phyloP scores from a whole-genome alignment of 306 rosid genomes.

The Begonia loranthoides region DNA sequence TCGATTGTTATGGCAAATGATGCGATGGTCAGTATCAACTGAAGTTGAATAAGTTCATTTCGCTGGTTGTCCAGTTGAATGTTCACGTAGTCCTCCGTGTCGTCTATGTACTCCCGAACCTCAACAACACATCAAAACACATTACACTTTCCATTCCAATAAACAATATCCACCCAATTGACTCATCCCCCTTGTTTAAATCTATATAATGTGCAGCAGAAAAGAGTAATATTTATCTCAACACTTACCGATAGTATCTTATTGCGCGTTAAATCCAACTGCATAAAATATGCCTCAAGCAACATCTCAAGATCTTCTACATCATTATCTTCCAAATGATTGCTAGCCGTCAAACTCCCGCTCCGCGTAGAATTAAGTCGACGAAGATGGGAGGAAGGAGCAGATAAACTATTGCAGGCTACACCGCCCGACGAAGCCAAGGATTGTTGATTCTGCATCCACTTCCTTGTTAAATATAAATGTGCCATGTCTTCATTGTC shows the following conservation, averaged over 20 bases:
- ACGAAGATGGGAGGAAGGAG: slow-evolving; percentile 24
- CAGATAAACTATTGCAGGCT: slow-evolving; percentile 31
- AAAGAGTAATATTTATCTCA: too few relatives aligned
- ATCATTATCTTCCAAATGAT: slow-evolving; percentile 40
- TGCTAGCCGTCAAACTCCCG: slow-evolving; percentile 56
- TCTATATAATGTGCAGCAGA: too few relatives aligned
- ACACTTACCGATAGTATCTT: slow-evolving; percentile 88
- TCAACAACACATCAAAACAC: slow-evolving; percentile 13
- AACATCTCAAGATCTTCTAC: slow-evolving; percentile 98
- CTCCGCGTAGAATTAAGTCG: slow-evolving; percentile 54
- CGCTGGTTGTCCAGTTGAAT: slow-evolving; percentile 96
- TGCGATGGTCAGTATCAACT: slow-evolving; percentile 82
- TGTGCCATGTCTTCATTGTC: slow-evolving; percentile 97
- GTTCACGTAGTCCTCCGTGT: slow-evolving; percentile 93
- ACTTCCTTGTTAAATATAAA: slow-evolving; percentile 81
- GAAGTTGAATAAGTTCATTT: slow-evolving; percentile 95
- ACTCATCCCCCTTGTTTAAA: too few relatives aligned
- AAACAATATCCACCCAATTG: too few relatives aligned
- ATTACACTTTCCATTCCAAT: too few relatives aligned
- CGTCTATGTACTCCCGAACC: slow-evolving; percentile 96
- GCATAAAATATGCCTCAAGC: slow-evolving; percentile 98
- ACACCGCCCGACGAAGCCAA: slow-evolving; percentile 43
- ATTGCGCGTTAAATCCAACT: slow-evolving; percentile 93
- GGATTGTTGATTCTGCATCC: slow-evolving; percentile 67
- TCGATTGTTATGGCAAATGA: slow-evolving; percentile 70